phyloP scores from a whole-genome alignment of 2,329 filamentous ascomycete species.

The Fragosphaeria purpurea region DNA sequence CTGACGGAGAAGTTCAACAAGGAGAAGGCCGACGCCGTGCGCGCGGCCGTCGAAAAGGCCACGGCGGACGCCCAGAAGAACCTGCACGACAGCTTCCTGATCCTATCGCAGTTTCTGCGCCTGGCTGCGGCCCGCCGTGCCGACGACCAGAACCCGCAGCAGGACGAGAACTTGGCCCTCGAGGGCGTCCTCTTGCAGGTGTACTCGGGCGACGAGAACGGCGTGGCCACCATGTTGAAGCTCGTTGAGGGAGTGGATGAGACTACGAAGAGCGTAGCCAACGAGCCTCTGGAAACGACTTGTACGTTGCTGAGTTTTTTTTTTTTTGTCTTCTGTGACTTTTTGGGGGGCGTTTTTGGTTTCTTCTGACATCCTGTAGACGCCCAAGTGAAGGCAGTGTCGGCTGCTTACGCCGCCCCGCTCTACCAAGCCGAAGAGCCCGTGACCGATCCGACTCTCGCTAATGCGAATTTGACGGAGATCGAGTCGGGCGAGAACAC shows the following conservation, averaged over 20 bases:
- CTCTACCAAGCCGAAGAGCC: slow-evolving; percentile 22
- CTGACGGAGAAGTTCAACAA: slow-evolving; percentile 41
- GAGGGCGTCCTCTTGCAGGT: slow-evolving; percentile 71
- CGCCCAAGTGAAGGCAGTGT: slow-evolving; percentile 46
- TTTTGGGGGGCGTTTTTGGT: no score
- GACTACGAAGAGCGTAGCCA: slow-evolving; percentile 52
- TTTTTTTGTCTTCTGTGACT: neutral
- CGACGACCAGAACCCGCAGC: slow-evolving; percentile 53
- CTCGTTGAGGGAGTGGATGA: slow-evolving; percentile 65
- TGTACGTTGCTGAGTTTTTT: slow-evolving; percentile 40
- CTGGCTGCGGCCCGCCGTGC: slow-evolving; percentile 66
- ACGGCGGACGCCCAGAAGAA: slow-evolving; percentile 42
- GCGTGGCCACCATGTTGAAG: slow-evolving; percentile 66
- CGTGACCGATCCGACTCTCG: slow-evolving; percentile 54
- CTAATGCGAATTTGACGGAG: slow-evolving; percentile 58
- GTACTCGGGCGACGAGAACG: slow-evolving; percentile 66
- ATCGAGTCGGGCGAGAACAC: slow-evolving; percentile 34
- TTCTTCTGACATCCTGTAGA: slow-evolving; percentile 26
- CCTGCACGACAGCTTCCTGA: slow-evolving; percentile 55
- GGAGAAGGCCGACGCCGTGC: slow-evolving; percentile 42
- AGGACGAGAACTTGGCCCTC: slow-evolving; percentile 69
- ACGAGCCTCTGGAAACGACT: slow-evolving; percentile 56
- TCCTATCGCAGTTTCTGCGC: slow-evolving; percentile 69
- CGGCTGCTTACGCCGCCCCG: slow-evolving; percentile 42
- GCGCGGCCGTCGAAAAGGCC: slow-evolving; percentile 46